Percentiles rank a stretch among this genome's conserved stretches.
phyloP scores from a whole-genome alignment of 306 rosid genomes.

The Sindora glabra region DNA sequence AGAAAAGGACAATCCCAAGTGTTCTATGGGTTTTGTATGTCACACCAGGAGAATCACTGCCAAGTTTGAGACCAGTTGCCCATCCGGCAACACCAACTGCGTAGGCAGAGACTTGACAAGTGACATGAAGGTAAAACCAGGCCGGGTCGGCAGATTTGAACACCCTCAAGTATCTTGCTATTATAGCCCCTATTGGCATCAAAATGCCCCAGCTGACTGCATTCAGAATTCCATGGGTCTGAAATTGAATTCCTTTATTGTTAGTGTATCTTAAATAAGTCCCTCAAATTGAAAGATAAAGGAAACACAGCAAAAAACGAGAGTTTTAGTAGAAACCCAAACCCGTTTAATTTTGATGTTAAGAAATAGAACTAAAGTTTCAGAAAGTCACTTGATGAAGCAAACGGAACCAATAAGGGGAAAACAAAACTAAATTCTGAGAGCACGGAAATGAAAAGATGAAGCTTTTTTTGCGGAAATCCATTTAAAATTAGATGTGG shows the following conservation, averaged over 20 bases:
- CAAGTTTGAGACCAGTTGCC: constrained; percentile 78
- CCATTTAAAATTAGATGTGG: too few relatives aligned
- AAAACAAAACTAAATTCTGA: too few relatives aligned
- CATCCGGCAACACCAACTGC: constrained; percentile 76
- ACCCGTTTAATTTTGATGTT: too few relatives aligned
- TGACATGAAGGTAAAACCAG: constrained; percentile 81
- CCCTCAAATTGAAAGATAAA: not conserved
- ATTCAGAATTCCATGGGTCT: constrained; percentile 73
- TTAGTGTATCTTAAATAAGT: not conserved
- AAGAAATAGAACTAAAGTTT: too few relatives aligned
- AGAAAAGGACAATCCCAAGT: constrained; percentile 53
- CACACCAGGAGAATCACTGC: constrained; percentile 39
- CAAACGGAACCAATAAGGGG: too few relatives aligned
- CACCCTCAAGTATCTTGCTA: constrained; percentile 71
- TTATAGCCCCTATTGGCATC: constrained; percentile 63
- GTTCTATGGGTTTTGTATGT: constrained; percentile 28
- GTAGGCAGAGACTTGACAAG: constrained; percentile 78
- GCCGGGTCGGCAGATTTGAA: constrained; percentile 85
- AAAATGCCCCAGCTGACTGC: constrained; percentile 76
- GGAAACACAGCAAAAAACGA: not conserved
- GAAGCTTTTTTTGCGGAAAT: too few relatives aligned
- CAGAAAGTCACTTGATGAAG: too few relatives aligned
- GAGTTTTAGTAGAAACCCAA: too few relatives aligned
- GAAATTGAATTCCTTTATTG: constrained; percentile 3
- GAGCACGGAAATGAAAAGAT: too few relatives aligned